Percentiles rank a stretch among this genome's conserved stretches.
Evolutionary conservation across 495 filamentous ascomycete genomes (phyloP).

Genomic region (Lasiosphaeria ovina): DNA sequence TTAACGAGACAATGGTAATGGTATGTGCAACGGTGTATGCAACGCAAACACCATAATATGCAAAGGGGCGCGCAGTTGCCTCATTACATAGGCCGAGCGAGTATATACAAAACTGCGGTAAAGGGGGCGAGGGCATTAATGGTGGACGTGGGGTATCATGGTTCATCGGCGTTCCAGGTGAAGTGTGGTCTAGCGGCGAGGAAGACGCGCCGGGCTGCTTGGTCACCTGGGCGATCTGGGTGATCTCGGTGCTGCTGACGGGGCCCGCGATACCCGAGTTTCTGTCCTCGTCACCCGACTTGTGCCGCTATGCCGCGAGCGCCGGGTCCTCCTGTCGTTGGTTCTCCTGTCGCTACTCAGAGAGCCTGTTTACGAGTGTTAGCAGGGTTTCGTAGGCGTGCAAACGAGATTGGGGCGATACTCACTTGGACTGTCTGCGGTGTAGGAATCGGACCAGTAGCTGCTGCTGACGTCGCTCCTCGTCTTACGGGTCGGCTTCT

Average conservation of each 20-base stretch:
- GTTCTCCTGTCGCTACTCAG: conserved; percentile 32
- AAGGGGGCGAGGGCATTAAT: no score
- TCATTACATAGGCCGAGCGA: no score
- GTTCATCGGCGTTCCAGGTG: no score
- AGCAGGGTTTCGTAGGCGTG: neutral
- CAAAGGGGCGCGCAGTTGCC: no score
- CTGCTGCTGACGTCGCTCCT: conserved; percentile 49
- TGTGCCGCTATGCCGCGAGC: conserved; percentile 23
- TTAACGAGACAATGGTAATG: no score
- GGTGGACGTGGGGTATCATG: no score
- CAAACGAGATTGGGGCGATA: conserved; percentile 16
- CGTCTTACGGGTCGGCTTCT: conserved; percentile 39
- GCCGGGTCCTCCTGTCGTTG: conserved; percentile 31
- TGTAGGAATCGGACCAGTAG: conserved; percentile 48
- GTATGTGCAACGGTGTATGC: no score
- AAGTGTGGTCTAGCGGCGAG: neutral
- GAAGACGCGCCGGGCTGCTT: conserved; percentile 1
- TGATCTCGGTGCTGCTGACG: conserved; percentile 18
- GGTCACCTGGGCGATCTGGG: conserved; percentile 12
- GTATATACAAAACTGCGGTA: no score
- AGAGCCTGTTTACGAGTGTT: conserved; percentile 37
- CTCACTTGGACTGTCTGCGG: conserved; percentile 50
- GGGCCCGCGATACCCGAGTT: conserved; percentile 31
- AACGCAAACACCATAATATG: no score
- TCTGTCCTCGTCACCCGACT: conserved; percentile 30